Conservation (phyloP, 2,329 filamentous ascomycete genomes). For the Alternaria sp. region DNA sequence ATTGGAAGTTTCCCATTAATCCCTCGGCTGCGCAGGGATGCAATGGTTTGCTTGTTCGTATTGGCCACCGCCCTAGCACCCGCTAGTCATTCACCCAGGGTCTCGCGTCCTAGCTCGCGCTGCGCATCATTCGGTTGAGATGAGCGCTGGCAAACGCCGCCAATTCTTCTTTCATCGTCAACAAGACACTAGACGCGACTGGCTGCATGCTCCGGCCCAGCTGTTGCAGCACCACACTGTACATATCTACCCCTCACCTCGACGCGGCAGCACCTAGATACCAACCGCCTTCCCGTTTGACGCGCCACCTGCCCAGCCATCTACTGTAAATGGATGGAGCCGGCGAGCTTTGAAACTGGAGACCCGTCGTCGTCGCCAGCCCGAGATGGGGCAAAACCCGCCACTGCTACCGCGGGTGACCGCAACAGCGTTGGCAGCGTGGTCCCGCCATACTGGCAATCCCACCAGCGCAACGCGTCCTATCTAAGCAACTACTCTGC, state of each 20-base stretch:
- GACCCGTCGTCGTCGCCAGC: slow-evolving; percentile 35
- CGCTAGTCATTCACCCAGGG: slow-evolving; percentile 14
- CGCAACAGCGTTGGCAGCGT: slow-evolving; percentile 44
- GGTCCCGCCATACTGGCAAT: slow-evolving; percentile 60
- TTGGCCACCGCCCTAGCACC: slow-evolving; percentile 1
- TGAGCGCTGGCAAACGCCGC: slow-evolving; percentile 14
- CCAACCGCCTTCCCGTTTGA: slow-evolving; percentile 24
- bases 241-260: slow-evolving; percentile 31
- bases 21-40: slow-evolving; percentile 11
- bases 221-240: slow-evolving; percentile 17
- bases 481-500: slow-evolving; percentile 48
- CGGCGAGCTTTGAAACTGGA: slow-evolving; percentile 43
- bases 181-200: slow-evolving; percentile 22
- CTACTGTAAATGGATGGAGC: slow-evolving; percentile 54
- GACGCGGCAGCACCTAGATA: slow-evolving; percentile 18
- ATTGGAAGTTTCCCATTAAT: slow-evolving; percentile 2
- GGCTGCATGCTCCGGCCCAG: slow-evolving; percentile 14
- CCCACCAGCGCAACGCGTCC: slow-evolving; percentile 52
- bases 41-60: background rate
- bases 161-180: slow-evolving; percentile 22
- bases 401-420: slow-evolving; percentile 33
- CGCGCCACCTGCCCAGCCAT: slow-evolving; percentile 35
- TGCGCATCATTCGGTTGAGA: slow-evolving; percentile 10
- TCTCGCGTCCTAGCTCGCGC: background rate
- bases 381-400: slow-evolving; percentile 31